Evolutionary conservation across 2,329 filamentous ascomycete species (phyloP).

Genomic region (Geoglossum cookeanum): DNA sequence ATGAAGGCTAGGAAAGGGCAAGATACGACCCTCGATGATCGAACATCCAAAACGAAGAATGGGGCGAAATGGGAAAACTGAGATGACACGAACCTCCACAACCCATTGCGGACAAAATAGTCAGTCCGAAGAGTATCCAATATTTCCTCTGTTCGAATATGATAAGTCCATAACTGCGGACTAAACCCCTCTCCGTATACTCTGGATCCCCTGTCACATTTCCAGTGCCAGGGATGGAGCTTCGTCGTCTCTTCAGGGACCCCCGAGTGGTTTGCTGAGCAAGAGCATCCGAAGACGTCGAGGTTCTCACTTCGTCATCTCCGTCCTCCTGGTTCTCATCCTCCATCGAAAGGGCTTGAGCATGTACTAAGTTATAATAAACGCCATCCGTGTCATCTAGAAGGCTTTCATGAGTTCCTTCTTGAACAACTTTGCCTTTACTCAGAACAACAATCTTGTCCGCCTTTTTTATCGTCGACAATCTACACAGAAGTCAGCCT

Average conservation of each 20-base stretch:
- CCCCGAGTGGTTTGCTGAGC: not conserved
- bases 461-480: constrained; percentile 20
- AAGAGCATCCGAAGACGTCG: not conserved
- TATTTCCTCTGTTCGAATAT: constrained; percentile 17
- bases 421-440: constrained; percentile 16
- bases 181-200: constrained; percentile 9
- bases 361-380: not conserved
- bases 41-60: not conserved
- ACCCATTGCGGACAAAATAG: constrained; percentile 14
- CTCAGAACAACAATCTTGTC: constrained; percentile 20
- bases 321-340: not conserved
- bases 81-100: constrained; percentile 15
- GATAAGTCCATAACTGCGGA: constrained; percentile 12
- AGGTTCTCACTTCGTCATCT: not conserved
- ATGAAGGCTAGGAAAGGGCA: not conserved
- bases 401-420: constrained; percentile 1
- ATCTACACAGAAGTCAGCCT: not conserved
- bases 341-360: not conserved
- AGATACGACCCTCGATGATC: not conserved
- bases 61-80: not conserved
- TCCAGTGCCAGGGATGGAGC: not conserved
- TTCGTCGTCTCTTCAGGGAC: not conserved
- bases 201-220: not conserved
- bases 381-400: not conserved
- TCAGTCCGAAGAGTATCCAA: constrained; percentile 15